Evolutionary conservation across 331 rosid genomes (phyloP), one percentile per base, ranked within the genome.

Genomic region (Prunus yedoensis): DNA sequence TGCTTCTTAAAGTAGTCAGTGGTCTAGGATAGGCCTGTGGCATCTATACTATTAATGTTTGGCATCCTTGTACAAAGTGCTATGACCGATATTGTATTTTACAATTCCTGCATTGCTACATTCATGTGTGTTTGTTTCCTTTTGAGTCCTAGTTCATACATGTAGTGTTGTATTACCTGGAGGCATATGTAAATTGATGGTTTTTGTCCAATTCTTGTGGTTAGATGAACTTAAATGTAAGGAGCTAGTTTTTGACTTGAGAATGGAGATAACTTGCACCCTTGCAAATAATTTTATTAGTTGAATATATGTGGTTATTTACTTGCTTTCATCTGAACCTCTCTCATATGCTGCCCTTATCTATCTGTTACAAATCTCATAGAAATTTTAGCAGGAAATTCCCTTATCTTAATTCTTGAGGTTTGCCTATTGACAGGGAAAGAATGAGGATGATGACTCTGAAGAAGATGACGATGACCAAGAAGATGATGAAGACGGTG

Each of bases 391-490:
- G 25, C 10, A 14, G 59, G 38, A 43, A 66, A n/a, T 63, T 13
- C 30, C 41, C 1, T n/a, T 53, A n/a, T 20, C 46, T 69, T 45
- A 45, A 21, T 51, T 18, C 51, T 60, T 13, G 2, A 49, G 63
- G 54, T 62, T 76, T 65, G 2, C 43, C 32, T 57, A 2, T 32
- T 74, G 5, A 71, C 89, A 94, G 97, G 94, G 77, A 62, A 88
- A 88, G 81, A 90, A 89, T 32, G 94, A 81, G 10, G 90, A 86
- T 5, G 96, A 87, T 43, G 93, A 88, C 30, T 90, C 90, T 13
- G 96, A 88, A 3, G 83, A 78, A 2, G 87, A 84, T 0, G 97
- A 82, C 25, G 80, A 90, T 15, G 92, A 88, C 23, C 66, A 83
- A 5, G 84, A 76, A 0, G 90, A 85, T 1, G 90, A 83, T 0